Base-by-base conservation (phyloP, 257 asterid species). In the Echites panduratus region DNA sequence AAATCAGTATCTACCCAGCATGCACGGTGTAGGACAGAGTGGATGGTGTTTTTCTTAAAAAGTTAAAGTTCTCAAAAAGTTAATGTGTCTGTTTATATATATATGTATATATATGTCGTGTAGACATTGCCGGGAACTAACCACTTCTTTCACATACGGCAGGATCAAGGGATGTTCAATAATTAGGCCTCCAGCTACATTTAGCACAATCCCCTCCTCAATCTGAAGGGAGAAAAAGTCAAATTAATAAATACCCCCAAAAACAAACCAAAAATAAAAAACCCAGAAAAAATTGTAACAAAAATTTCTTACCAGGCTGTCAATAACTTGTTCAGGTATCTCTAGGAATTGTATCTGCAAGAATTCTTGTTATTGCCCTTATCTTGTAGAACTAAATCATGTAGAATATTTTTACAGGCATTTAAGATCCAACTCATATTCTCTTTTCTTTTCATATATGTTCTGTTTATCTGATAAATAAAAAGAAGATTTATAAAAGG, bases 151-250 rank as follows among this genome's bases (percentile, higher is more conserved):
- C 7, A 94, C 88, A 45, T 79, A 87, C 17, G 99, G 97, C 68
- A 87, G 76, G 73, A 92, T 76, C 71, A 91, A 82, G 74, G 98
- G 96, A 80, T 94, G 96, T 78, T 94, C 99, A 17, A 94, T 89
- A 63, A 94, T 92, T 57, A 94, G 85, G 54, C 90, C 99, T 70
- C 99, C 99, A 27, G 99, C 99, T 32, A 92, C 99, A 80, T 89
- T 75, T 52, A 91, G 89, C 80, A 94, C 96, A 27, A 26, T 74
- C 52, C 95, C 97, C 79, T 91, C 97, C 79, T 89, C 90, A 40
- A 94, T 87, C 97, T 93, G 84, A 49, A 73, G 65, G 52, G 58
- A 73, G 14, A 71, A 43, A 79, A 63, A 52, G 32, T 35, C 59
- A 27, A 35, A 3, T 35, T 53, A 45, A 14, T 27, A 44, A 12